Evolutionary conservation across 768 basidiomycete genomes (phyloP), one percentile per base, ranked within the genome.

Genomic region (Lactarius sp.): DNA sequence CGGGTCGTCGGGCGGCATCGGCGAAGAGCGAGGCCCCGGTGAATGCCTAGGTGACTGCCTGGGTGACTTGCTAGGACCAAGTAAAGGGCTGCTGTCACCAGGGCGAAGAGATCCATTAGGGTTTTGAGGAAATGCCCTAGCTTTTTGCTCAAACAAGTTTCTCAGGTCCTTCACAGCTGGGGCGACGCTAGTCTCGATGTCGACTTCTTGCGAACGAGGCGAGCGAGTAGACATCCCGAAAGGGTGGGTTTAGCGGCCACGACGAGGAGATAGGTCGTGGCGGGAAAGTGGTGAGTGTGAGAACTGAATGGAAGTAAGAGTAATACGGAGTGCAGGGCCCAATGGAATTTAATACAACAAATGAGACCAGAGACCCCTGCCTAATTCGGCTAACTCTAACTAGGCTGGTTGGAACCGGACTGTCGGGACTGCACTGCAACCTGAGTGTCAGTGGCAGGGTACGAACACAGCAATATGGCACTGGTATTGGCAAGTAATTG

Each of bases 151-250:
- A 27, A 65, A 65, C 53, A 65, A 41, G 22, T 39, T 39, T 16
- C 59, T 56, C 42, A 65, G 59, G 34, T 65, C 59, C 36, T 65
- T 65, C 41, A 65, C 64, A 4, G 59, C 52, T 4, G 64, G 64
- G 20, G 59, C 46, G 14, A 56, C 49, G 42, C 54, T 56, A 16
- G 50, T 41, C 42, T 65, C 54, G 13, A 52, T 52, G 34, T 56
- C 59, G 7, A 22, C 46, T 46, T 22, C 47, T 49, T 22, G 47
- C 22, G 47, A 49, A 22, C 22, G 46, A 47, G 46, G 47, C 2
- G 53, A 31, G 44, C 9, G 52, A 31, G 33, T 20, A 36, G 41
- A 51, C 64, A 65, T 65, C 54, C 27, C 1, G 27, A 27, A 27
- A 27, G 37, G 51, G 9, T 7, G n/a, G 34, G 37, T 7, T 18